Percentiles rank a stretch among this genome's conserved stretches.
Conservation (phyloP, 805 yeast species). For the Schwanniomyces polymorphus region DNA sequence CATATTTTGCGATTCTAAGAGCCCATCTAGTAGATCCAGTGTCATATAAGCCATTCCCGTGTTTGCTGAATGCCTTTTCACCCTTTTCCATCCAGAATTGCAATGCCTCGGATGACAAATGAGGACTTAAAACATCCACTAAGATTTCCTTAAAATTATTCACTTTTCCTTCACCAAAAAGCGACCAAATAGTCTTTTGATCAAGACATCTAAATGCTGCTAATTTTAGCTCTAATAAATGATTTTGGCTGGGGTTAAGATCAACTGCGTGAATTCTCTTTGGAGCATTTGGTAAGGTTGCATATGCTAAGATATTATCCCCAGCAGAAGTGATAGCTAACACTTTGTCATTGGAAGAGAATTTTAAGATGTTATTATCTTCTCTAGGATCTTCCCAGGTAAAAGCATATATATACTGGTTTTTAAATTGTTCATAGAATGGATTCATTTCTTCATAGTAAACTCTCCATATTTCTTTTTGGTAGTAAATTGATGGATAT, state of each 20-base stretch:
- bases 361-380: conserved; percentile 65
- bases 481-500: conserved; percentile 79
- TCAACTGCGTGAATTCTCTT: conserved; percentile 81
- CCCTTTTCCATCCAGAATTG: conserved; percentile 79
- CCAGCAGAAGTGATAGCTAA: conserved; percentile 87
- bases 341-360: conserved; percentile 66
- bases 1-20: conserved; percentile 59
- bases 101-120: conserved; percentile 75
- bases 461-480: conserved; percentile 74
- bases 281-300: conserved; percentile 71
- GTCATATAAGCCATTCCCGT: conserved; percentile 68
- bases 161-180: conserved; percentile 76
- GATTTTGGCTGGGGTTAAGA: conserved; percentile 80
- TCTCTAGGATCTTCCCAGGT: conserved; percentile 92
- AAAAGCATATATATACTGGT: conserved; percentile 82
- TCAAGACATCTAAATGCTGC: conserved; percentile 63
- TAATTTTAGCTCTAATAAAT: conserved; percentile 73
- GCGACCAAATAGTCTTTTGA: conserved; percentile 64
- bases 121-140: conserved; percentile 58
- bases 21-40: conserved; percentile 92
- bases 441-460: conserved; percentile 73
- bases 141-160: conserved; percentile 46
- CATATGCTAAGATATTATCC: conserved; percentile 75
- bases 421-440: conserved; percentile 66
- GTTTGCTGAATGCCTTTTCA: conserved; percentile 49